Conservation (phyloP, 1,284 basidiomycete genomes). For the Porogramme epimiltina region DNA sequence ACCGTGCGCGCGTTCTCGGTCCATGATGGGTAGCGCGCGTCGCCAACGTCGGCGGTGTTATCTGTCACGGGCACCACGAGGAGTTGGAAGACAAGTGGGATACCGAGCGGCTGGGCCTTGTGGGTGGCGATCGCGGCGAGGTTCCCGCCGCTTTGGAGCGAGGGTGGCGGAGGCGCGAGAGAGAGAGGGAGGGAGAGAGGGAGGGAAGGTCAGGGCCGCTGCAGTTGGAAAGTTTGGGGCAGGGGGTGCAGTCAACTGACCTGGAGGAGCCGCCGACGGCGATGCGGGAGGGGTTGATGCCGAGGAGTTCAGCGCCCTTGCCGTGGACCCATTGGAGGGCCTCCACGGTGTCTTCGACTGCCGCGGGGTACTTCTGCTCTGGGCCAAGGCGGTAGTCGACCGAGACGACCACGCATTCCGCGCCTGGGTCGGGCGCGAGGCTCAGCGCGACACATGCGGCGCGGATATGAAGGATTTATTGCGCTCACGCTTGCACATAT, state of each 20-base stretch:
- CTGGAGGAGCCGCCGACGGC: constrained; percentile 73
- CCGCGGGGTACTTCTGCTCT: constrained; percentile 73
- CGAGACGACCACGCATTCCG: constrained; percentile 58
- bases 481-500: constrained; percentile 54
- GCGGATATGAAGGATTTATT: neutral
- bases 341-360: constrained; percentile 72
- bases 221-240: too few species aligned
- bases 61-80: constrained; percentile 74
- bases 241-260: constrained; percentile 29
- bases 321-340: constrained; percentile 63
- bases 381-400: constrained; percentile 79
- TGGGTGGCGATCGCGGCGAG: constrained; percentile 68
- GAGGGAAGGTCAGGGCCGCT: too few species aligned
- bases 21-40: constrained; percentile 52
- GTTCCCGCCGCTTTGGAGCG: constrained; percentile 60
- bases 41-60: constrained; percentile 57
- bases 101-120: constrained; percentile 57
- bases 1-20: constrained; percentile 57
- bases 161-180: neutral
- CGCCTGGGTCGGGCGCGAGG: constrained; percentile 35
- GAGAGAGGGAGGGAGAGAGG: neutral
- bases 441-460: too few species aligned
- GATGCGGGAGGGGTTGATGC: constrained; percentile 43
- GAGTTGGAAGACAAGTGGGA: constrained; percentile 63
- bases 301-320: constrained; percentile 42